Evolutionary conservation across 768 basidiomycete genomes (phyloP).

Genomic region (Tulasnella sp.): DNA sequence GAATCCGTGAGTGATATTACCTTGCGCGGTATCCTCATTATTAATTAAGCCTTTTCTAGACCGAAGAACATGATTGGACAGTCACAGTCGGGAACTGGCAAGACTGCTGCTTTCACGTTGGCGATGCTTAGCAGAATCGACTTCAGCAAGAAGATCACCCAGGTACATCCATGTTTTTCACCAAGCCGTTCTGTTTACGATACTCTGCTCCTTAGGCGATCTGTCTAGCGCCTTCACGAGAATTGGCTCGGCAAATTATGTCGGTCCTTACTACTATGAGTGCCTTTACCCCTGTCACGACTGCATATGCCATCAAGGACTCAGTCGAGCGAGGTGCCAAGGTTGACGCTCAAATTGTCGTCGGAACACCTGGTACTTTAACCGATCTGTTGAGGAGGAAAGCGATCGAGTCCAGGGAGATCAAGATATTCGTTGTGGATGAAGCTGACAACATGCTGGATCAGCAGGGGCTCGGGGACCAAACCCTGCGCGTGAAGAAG

Average conservation of each 20-base stretch:
- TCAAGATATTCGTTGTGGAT: conserved; percentile 93
- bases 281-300: conserved; percentile 88
- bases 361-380: conserved; percentile 96
- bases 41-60: conserved; percentile 42
- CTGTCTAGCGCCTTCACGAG: conserved; percentile 96
- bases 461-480: conserved; percentile 88
- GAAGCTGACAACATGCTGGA: conserved; percentile 99
- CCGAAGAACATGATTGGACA: conserved; percentile 98
- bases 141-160: conserved; percentile 73
- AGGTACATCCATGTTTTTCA: conserved; percentile 47
- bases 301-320: conserved; percentile 94
- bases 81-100: conserved; percentile 98
- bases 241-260: conserved; percentile 97
- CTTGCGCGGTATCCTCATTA: not conserved
- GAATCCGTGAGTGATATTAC: conserved; percentile 64
- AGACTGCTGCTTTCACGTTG: conserved; percentile 96
- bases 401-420: conserved; percentile 70
- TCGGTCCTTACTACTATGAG: conserved; percentile 91
- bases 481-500: conserved; percentile 92
- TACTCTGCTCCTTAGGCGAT: conserved; percentile 57
- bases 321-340: conserved; percentile 36
- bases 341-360: conserved; percentile 84
- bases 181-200: conserved; percentile 19
- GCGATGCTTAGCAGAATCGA: conserved; percentile 96
- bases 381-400: conserved; percentile 73